Percentiles rank a stretch among this genome's conserved stretches.
Evolutionary conservation across 1,284 basidiomycete species (phyloP).

Genomic region (Anthracocystis setariae): DNA sequence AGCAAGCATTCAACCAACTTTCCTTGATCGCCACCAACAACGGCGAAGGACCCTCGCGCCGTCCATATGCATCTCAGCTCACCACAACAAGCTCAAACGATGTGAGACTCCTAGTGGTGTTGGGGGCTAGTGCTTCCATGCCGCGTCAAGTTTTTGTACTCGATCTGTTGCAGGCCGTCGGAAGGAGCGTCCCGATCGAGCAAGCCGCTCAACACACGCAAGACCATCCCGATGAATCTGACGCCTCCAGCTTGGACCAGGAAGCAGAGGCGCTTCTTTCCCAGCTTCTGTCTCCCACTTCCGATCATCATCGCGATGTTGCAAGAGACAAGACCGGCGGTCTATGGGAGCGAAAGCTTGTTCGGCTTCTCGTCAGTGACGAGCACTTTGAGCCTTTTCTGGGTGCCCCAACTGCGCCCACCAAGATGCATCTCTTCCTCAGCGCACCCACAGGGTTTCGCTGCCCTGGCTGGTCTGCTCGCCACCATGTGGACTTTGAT

Average conservation of each 20-base stretch:
- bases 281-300: conserved; percentile 6
- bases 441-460: conserved; percentile 41
- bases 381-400: conserved; percentile 24
- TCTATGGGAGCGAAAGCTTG: conserved; percentile 54
- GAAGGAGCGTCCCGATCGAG: conserved; percentile 3
- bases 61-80: background rate
- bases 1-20: conserved; percentile 17
- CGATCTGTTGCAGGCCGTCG: conserved; percentile 26
- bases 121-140: conserved; percentile 37
- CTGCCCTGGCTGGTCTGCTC: conserved; percentile 45
- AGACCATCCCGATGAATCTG: background rate
- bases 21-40: conserved; percentile 10
- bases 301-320: conserved; percentile 11
- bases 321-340: conserved; percentile 44
- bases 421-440: conserved; percentile 44
- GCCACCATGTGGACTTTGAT: conserved; percentile 42
- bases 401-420: conserved; percentile 18
- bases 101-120: conserved; percentile 25
- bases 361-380: conserved; percentile 39
- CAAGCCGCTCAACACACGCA: background rate
- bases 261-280: background rate
- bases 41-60: conserved; percentile 26
- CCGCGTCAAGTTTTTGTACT: conserved; percentile 33
- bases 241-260: background rate
- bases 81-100: conserved; percentile 5